Conservation (phyloP, 495 filamentous ascomycete species). For the Talaromyces borbonicus region DNA sequence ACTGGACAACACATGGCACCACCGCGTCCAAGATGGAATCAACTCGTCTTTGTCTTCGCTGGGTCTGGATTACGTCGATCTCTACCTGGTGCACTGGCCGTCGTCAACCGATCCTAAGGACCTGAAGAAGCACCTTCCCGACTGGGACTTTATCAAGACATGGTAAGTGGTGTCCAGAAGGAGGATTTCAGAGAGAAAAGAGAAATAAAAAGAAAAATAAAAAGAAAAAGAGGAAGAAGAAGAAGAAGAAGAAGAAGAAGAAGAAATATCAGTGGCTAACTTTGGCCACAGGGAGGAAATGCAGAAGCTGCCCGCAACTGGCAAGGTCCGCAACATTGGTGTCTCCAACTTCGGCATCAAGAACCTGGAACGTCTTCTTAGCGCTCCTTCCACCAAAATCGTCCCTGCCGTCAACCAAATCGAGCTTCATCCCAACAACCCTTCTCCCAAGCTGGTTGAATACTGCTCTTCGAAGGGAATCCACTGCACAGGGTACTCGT, state of each 20-base stretch:
- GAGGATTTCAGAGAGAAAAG: too few species aligned
- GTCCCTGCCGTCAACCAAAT: constrained; percentile 85
- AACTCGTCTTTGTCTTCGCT: constrained; percentile 58
- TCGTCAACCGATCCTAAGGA: constrained; percentile 48
- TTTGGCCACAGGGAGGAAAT: constrained; percentile 46
- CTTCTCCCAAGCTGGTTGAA: constrained; percentile 67
- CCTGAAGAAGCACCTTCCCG: constrained; percentile 44
- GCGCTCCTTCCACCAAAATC: constrained; percentile 46
- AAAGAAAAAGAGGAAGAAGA: too few species aligned
- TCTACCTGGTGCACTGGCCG: constrained; percentile 87
- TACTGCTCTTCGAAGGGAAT: constrained; percentile 62
- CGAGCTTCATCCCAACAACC: constrained; percentile 79
- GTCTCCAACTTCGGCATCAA: constrained; percentile 54
- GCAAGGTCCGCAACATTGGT: constrained; percentile 67
- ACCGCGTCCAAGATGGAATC: constrained; percentile 59
- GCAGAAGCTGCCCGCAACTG: constrained; percentile 70
- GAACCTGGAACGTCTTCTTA: constrained; percentile 49
- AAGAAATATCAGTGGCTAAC: constrained; percentile 1
- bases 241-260: too few species aligned
- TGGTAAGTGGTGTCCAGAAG: too few species aligned
- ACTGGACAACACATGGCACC: constrained; percentile 76
- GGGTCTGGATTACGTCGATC: constrained; percentile 67
- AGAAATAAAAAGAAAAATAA: too few species aligned
- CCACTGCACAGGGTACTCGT: constrained; percentile 58
- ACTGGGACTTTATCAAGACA: constrained; percentile 77